A percentile compares a stretch with the other conserved stretches of the same genome.
Evolutionary conservation across 768 basidiomycete species (phyloP).

Genomic region (Postia placenta): DNA sequence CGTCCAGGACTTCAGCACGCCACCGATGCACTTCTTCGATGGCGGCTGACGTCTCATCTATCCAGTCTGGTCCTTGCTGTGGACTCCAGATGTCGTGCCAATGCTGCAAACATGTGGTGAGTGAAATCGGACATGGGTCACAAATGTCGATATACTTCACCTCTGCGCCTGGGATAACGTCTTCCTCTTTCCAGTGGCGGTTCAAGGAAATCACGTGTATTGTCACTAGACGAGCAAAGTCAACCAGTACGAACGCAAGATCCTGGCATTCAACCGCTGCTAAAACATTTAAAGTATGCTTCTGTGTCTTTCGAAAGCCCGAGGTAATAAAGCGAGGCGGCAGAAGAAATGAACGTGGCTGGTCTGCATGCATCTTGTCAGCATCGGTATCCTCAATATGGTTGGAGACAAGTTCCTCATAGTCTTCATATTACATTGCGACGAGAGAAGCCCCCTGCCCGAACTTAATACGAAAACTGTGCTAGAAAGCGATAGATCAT

Average conservation of each 20-base stretch:
- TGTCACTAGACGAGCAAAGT: not conserved
- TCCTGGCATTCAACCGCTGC: not conserved
- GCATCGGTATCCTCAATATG: not conserved
- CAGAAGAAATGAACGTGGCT: not conserved
- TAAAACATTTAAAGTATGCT: not conserved
- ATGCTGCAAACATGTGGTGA: not conserved
- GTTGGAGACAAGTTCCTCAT: not conserved
- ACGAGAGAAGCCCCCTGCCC: not conserved
- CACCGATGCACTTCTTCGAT: not conserved
- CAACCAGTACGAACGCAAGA: not conserved
- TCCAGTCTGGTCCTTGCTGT: constrained; percentile 1
- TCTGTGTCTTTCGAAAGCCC: not conserved
- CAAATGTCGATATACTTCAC: not conserved
- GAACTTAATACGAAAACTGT: not conserved
- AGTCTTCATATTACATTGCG: not conserved
- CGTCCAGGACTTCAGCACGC: not conserved
- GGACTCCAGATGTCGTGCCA: not conserved
- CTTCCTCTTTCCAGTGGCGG: not conserved
- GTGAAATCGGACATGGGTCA: too few relatives aligned
- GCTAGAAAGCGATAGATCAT: not conserved
- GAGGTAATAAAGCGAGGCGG: not conserved
- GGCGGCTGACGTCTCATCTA: not conserved
- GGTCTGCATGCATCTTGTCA: not conserved
- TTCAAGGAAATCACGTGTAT: not conserved
- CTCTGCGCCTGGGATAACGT: not conserved